Base-by-base conservation (phyloP, 2,329 filamentous ascomycete species). In the Hymenoscyphus fraxineus region DNA sequence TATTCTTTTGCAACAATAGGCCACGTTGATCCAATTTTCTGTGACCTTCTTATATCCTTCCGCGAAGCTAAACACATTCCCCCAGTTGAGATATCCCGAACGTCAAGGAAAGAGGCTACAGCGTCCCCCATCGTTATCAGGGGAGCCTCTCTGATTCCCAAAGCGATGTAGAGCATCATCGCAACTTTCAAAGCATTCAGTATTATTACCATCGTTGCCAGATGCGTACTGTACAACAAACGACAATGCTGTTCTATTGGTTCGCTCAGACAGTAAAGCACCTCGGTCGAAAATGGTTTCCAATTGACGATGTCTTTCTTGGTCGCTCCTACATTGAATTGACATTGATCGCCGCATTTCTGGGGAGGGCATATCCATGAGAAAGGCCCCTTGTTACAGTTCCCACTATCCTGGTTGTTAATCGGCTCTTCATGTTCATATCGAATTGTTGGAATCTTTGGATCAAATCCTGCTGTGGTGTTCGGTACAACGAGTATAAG, bases 121-220 rank as follows among this genome's bases (percentile, higher is more conserved):
- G 54, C 54, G 31, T 57, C 54, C 54, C 54, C 54, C 54, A 57
- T 57, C 7, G 54, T 32, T 15, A 57, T 31, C 6, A 57, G 16
- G 6, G 54, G 54, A 35, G 54, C 15, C 27, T 57, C 15, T 31
- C 16, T 19, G 31, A 35, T 31, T n/a, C 54, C 22, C 13, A 57
- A 57, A 16, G 54, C 54, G 27, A 57, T 57, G 32, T 57, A 57
- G 31, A 31, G 27, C 54, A 57, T 57, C 0, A 57, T 15, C 16
- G 6, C 2, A 57, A 22, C 54, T 22, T 57, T 57, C 2, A 57
- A 35, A 19, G 32, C 27, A 57, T 57, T 57, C 7, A 57, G 54
- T 0, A 31, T 57, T 31, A 57, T 57, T 7, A 57, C 54, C 6
- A 22, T 57, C 1, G 16, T 35, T 35, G 32, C 54, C 6, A 57